Evolutionary conservation across 2,329 filamentous ascomycete genomes (phyloP).

Genomic region (Diaporthe citri): DNA sequence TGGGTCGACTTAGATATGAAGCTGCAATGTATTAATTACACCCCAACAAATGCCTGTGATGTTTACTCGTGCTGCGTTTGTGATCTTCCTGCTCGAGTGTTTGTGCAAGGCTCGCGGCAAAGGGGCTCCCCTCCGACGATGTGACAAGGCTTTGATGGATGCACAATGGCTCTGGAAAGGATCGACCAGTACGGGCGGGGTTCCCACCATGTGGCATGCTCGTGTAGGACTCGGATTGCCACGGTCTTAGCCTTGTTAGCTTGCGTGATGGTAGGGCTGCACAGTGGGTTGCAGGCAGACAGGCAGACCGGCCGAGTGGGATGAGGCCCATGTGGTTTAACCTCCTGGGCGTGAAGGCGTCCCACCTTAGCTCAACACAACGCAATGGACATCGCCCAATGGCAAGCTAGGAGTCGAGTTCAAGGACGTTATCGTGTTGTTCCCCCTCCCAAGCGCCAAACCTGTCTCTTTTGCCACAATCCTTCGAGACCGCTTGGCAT

Average conservation of each 20-base stretch:
- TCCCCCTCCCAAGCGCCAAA: too few species aligned
- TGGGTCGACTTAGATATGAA: slow-evolving; percentile 11
- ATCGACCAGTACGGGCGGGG: background rate
- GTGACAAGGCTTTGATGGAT: background rate
- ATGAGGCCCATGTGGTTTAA: background rate
- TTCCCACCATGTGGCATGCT: background rate
- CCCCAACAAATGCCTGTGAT: background rate
- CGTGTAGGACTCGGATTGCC: background rate
- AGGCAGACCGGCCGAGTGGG: background rate
- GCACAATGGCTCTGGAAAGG: background rate
- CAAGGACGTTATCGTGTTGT: too few species aligned
- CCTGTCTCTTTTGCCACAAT: too few species aligned
- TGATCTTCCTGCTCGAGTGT: background rate
- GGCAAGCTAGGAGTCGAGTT: background rate
- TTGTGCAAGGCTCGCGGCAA: background rate
- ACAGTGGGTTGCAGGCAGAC: background rate
- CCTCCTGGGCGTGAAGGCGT: background rate
- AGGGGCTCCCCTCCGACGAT: background rate
- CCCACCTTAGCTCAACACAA: too few species aligned
- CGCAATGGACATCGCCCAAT: too few species aligned
- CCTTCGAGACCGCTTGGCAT: too few species aligned
- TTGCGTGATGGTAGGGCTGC: background rate
- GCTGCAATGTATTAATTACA: background rate
- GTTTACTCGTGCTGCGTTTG: background rate
- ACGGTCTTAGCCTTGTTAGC: background rate